Conservation (phyloP, 2,329 filamentous ascomycete genomes). For the Clonostachys rosea region DNA sequence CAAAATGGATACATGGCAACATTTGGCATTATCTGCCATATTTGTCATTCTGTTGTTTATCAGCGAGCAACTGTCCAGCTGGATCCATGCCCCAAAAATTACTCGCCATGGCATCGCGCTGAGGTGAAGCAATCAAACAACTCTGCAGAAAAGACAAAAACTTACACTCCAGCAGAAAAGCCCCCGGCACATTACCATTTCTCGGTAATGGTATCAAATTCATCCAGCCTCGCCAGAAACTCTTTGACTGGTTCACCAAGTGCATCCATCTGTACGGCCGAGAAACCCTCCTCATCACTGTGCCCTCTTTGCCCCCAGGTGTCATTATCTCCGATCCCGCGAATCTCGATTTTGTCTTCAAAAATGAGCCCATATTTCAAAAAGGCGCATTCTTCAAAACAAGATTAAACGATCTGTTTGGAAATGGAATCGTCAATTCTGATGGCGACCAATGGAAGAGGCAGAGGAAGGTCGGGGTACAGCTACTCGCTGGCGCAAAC, state of each 20-base stretch:
- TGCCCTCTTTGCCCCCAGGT: constrained; percentile 57
- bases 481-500: constrained; percentile 55
- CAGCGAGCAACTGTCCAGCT: too few relatives aligned
- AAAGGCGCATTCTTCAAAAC: constrained; percentile 60
- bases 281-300: constrained; percentile 58
- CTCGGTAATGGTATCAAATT: constrained; percentile 59
- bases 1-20: too few relatives aligned
- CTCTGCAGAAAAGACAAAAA: background rate
- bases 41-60: too few relatives aligned
- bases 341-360: constrained; percentile 60
- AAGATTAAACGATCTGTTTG: constrained; percentile 59
- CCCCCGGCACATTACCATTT: constrained; percentile 47
- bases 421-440: constrained; percentile 62
- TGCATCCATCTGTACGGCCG: constrained; percentile 51
- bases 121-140: background rate
- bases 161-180: constrained; percentile 24
- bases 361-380: constrained; percentile 53
- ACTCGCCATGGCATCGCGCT: constrained; percentile 4
- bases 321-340: constrained; percentile 58
- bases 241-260: constrained; percentile 59
- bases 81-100: background rate
- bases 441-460: constrained; percentile 60
- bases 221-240: constrained; percentile 51
- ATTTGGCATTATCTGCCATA: too few relatives aligned
- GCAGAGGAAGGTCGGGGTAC: constrained; percentile 56